Evolutionary conservation across 441 rosid genomes (phyloP).

Genomic region (Gossypium schwendimanii): DNA sequence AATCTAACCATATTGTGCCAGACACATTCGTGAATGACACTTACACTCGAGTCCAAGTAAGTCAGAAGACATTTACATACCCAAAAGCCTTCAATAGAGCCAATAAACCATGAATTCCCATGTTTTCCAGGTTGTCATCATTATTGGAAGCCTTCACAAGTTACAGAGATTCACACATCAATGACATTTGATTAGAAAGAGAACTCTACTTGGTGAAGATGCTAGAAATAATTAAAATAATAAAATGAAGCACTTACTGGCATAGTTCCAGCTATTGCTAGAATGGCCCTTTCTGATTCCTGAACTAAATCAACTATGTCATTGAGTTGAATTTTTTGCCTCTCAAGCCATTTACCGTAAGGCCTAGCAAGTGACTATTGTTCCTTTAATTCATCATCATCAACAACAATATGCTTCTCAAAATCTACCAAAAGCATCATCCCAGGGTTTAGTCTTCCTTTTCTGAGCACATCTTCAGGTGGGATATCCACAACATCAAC

Average conservation of each 20-base stretch:
- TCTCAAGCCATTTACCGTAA: slow-evolving; percentile 83
- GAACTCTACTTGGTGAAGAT: neutral
- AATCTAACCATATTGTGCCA: no score
- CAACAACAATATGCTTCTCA: slow-evolving; percentile 92
- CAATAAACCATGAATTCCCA: slow-evolving; percentile 89
- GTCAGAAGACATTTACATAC: slow-evolving; percentile 32
- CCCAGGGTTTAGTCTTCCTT: slow-evolving; percentile 98
- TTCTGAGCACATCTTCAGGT: slow-evolving; percentile 86
- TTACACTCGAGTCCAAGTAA: no score
- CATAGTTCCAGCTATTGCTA: slow-evolving; percentile 61
- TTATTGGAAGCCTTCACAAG: slow-evolving; percentile 48
- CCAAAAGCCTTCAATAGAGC: slow-evolving; percentile 97
- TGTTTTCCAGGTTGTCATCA: slow-evolving; percentile 75
- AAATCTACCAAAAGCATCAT: slow-evolving; percentile 99
- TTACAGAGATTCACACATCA: slow-evolving; percentile 11
- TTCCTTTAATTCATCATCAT: slow-evolving; percentile 89
- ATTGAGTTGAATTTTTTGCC: slow-evolving; percentile 79
- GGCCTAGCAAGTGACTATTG: slow-evolving; percentile 90
- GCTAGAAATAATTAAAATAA: neutral
- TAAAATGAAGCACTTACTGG: slow-evolving; percentile 33
- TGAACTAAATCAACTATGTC: slow-evolving; percentile 64
- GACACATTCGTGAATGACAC: no score
- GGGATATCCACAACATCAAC: slow-evolving; percentile 95
- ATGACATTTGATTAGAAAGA: neutral
- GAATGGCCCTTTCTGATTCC: slow-evolving; percentile 48